Conservation (phyloP, 2,329 filamentous ascomycete species). For the Elsinoe batatas region DNA sequence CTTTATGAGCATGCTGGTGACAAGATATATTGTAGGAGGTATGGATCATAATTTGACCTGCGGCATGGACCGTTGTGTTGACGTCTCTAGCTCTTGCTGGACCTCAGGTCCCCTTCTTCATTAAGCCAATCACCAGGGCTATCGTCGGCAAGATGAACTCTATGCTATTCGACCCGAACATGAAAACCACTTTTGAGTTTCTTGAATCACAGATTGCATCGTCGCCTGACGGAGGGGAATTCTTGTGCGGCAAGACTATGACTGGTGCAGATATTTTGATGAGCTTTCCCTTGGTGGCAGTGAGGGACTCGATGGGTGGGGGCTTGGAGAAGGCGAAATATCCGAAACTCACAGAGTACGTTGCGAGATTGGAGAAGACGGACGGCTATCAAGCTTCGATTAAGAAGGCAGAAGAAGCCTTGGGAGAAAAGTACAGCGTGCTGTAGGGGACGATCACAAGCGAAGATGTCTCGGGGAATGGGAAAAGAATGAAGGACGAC, state of each 20-base stretch:
- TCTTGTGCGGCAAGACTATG: constrained; percentile 40
- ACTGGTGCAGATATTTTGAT: constrained; percentile 46
- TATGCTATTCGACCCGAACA: constrained; percentile 38
- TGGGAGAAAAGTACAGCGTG: constrained; percentile 22
- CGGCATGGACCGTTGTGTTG: constrained; percentile 29
- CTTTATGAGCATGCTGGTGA: constrained; percentile 62
- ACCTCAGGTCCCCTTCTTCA: constrained; percentile 53
- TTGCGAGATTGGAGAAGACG: constrained; percentile 34
- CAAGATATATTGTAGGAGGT: constrained; percentile 53
- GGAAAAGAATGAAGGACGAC: background rate
- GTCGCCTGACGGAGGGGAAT: constrained; percentile 40
- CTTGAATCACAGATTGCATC: constrained; percentile 41
- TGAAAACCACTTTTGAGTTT: constrained; percentile 40
- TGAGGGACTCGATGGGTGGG: constrained; percentile 22
- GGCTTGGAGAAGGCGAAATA: constrained; percentile 35
- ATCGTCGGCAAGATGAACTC: constrained; percentile 42
- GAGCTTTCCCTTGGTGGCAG: constrained; percentile 42
- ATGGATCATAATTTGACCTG: constrained; percentile 22
- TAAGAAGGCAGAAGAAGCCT: constrained; percentile 39
- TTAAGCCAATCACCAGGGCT: constrained; percentile 51
- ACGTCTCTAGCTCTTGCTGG: constrained; percentile 14
- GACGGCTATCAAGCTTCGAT: constrained; percentile 39
- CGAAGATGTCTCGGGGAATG: background rate
- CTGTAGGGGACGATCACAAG: background rate
- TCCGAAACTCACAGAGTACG: constrained; percentile 39